Percentiles rank a stretch among this genome's conserved stretches.
phyloP scores from a whole-genome alignment of 352 stramenopile genomes.

The Phytophthora vignae region DNA sequence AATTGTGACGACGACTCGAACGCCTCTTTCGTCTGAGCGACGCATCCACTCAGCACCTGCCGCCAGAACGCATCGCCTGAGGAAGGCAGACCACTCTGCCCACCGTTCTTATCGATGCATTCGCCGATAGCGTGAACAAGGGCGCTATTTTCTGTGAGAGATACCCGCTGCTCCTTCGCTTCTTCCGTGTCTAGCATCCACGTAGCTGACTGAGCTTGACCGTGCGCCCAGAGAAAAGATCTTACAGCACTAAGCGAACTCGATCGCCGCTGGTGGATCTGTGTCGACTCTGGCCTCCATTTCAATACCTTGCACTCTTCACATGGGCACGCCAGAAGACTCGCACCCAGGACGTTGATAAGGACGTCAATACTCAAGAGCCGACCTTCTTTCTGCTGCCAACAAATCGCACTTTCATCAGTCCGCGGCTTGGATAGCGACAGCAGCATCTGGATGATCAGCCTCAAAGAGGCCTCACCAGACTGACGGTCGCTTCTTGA shows the following conservation, averaged over 20 bases:
- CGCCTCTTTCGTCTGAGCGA: conserved; percentile 46
- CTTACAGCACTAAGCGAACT: conserved; percentile 7
- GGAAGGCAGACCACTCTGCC: not conserved
- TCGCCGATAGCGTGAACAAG: conserved; percentile 25
- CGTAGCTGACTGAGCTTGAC: conserved; percentile 35
- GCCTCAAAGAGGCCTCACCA: conserved; percentile 27
- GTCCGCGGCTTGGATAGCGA: conserved; percentile 40
- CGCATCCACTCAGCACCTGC: conserved; percentile 45
- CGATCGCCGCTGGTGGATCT: not conserved
- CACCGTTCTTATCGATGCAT: conserved; percentile 31
- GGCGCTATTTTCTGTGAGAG: not conserved
- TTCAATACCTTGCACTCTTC: conserved; percentile 10
- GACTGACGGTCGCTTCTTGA: not conserved
- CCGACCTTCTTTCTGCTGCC: conserved; percentile 74
- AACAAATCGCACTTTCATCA: conserved; percentile 44
- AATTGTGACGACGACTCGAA: conserved; percentile 72
- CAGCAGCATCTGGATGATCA: conserved; percentile 63
- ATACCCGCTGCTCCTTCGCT: not conserved
- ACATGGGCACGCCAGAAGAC: conserved; percentile 15
- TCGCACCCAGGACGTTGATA: conserved; percentile 51
- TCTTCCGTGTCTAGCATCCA: conserved; percentile 40
- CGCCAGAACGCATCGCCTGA: conserved; percentile 39
- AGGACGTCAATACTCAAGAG: conserved; percentile 75
- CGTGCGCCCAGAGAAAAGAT: conserved; percentile 29
- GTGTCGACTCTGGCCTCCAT: conserved; percentile 6